phyloP scores from a whole-genome alignment of 371 early-diverging fungal species.

The Dichotomocladium elegans region DNA sequence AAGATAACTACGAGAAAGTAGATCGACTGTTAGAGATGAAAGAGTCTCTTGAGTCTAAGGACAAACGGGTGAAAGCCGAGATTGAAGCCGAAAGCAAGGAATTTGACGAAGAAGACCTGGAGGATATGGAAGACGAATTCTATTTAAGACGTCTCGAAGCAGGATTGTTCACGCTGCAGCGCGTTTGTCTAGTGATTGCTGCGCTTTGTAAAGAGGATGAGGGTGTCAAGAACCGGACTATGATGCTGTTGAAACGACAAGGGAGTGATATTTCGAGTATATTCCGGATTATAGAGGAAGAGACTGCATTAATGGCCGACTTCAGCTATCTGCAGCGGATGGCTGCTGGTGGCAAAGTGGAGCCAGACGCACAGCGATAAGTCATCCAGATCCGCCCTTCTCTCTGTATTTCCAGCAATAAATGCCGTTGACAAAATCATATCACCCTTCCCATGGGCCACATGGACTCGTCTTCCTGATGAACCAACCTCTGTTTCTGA shows the following conservation, averaged over 20 bases:
- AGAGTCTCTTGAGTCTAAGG: conserved; percentile 60
- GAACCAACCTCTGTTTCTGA: too few relatives aligned
- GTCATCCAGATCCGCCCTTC: too few relatives aligned
- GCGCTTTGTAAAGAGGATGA: conserved; percentile 54
- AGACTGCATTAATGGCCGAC: conserved; percentile 25
- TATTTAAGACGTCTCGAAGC: conserved; percentile 67
- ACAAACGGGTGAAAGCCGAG: conserved; percentile 48
- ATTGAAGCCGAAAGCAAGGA: conserved; percentile 45
- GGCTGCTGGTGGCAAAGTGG: conserved; percentile 17
- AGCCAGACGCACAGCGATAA: conserved; percentile 9
- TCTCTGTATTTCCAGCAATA: too few relatives aligned
- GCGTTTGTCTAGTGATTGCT: conserved; percentile 65
- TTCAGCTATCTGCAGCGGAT: conserved; percentile 21
- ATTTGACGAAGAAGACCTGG: conserved; percentile 48
- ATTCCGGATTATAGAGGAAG: conserved; percentile 27
- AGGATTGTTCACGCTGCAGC: conserved; percentile 82
- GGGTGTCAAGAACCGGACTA: conserved; percentile 21
- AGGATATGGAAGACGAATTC: conserved; percentile 57
- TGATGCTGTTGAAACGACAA: conserved; percentile 23
- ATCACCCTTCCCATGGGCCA: too few relatives aligned
- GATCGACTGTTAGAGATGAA: conserved; percentile 77
- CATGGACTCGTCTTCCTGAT: too few relatives aligned
- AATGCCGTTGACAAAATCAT: too few relatives aligned
- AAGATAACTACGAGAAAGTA: conserved; percentile 73
- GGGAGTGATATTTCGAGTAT: conserved; percentile 23